A percentile compares a stretch with the other conserved stretches of the same genome.
phyloP scores from a whole-genome alignment of 148 eudicot genomes.

The Vaccinium myrtillus region DNA sequence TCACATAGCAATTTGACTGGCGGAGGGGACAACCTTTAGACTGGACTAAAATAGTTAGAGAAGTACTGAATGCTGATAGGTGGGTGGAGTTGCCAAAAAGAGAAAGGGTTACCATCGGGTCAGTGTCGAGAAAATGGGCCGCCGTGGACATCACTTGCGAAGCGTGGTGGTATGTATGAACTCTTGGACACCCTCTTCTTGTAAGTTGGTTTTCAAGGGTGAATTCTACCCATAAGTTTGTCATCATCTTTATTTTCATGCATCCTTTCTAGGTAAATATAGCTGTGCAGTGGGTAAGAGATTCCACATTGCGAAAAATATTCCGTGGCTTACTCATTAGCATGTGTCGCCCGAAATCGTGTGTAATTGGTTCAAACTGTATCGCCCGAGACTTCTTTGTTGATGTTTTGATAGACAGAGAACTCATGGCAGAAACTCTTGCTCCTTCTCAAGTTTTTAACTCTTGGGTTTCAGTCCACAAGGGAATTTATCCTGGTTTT shows the following conservation, averaged over 20 bases:
- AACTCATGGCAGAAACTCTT: not conserved
- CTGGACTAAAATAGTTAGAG: no score
- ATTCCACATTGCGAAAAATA: not conserved
- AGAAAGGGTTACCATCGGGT: no score
- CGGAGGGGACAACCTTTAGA: no score
- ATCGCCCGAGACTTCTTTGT: not conserved
- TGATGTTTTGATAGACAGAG: not conserved
- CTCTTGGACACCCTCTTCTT: no score
- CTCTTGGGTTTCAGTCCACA: not conserved
- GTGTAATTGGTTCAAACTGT: not conserved
- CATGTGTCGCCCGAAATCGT: not conserved
- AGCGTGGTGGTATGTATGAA: no score
- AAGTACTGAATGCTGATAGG: no score
- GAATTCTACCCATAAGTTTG: no score
- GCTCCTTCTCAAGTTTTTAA: not conserved
- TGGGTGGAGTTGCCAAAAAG: no score
- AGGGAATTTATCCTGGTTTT: not conserved
- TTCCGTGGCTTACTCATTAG: not conserved
- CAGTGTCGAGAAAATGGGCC: no score
- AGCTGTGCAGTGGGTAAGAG: not conserved
- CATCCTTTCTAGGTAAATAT: not conserved
- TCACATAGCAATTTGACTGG: no score
- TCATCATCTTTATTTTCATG: not conserved
- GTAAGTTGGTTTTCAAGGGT: no score
- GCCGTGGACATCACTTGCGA: no score